These are phyloP conservation scores for Alternaria consortialis DNA, from an alignment of 2,329 filamentous ascomycete species.

Conservation along the genomic window DNA sequence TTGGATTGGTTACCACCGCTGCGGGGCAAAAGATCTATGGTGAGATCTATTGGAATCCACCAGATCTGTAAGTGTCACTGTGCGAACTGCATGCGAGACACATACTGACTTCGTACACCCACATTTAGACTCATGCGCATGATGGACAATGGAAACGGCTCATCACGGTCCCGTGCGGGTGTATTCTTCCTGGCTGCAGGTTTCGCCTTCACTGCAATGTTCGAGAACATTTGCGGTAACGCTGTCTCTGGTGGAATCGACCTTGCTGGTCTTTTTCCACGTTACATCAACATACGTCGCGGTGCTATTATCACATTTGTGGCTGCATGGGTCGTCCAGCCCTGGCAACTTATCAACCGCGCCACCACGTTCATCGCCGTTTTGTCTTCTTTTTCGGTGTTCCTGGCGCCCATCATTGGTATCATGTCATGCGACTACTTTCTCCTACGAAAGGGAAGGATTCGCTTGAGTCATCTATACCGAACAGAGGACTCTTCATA, in stretches of 20 bases:
- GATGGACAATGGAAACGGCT: conserved; percentile 56
- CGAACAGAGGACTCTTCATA: conserved; percentile 50
- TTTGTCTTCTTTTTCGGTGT: conserved; percentile 55
- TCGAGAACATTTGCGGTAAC: conserved; percentile 54
- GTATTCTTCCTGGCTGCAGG: conserved; percentile 50
- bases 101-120: no score
- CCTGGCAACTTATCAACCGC: conserved; percentile 51
- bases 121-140: conserved; percentile 49
- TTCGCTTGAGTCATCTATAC: conserved; percentile 52
- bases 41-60: conserved; percentile 54
- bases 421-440: conserved; percentile 54
- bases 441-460: conserved; percentile 45
- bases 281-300: conserved; percentile 47
- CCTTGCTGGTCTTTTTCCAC: conserved; percentile 45
- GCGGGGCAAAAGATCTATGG: conserved; percentile 51
- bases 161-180: conserved; percentile 46
- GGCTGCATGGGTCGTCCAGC: conserved; percentile 48
- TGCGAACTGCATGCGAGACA: no score
- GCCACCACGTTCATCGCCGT: conserved; percentile 51
- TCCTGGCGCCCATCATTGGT: conserved; percentile 52
- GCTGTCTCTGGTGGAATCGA: conserved; percentile 49
- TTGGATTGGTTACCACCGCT: conserved; percentile 56
- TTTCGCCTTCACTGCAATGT: conserved; percentile 51
- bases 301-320: conserved; percentile 50
- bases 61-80: conserved; percentile 42